Evolutionary conservation across 257 asterid genomes (phyloP).

Genomic region (Haberlea rhodopensis): DNA sequence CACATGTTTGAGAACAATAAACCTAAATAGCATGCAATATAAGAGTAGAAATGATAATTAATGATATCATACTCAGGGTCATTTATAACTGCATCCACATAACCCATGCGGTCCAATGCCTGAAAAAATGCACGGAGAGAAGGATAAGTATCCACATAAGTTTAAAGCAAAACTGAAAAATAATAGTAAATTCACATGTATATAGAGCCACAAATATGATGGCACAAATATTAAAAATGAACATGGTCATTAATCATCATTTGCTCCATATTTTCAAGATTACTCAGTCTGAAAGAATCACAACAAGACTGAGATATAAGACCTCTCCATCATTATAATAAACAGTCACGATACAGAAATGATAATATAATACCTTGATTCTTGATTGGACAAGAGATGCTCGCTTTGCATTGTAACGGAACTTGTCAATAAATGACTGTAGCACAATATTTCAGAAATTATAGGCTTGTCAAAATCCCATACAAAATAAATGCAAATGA

Average conservation of each 20-base stretch:
- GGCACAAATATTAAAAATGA: too few relatives aligned
- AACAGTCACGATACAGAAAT: constrained; percentile 1
- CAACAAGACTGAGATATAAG: constrained; percentile 12
- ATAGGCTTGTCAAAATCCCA: constrained; percentile 20
- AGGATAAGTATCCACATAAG: constrained; percentile 9
- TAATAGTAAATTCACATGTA: not conserved
- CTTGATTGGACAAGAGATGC: constrained; percentile 99
- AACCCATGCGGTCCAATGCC: constrained; percentile 96
- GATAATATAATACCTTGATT: constrained; percentile 66
- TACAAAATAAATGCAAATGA: constrained; percentile 2
- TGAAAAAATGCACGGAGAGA: constrained; percentile 33
- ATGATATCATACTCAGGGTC: constrained; percentile 82
- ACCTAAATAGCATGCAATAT: constrained; percentile 9
- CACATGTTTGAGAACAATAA: constrained; percentile 19
- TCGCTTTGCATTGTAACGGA: constrained; percentile 96
- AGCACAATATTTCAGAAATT: constrained; percentile 21
- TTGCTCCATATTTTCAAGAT: not conserved
- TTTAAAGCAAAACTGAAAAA: not conserved
- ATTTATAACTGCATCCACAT: constrained; percentile 77
- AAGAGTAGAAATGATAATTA: constrained; percentile 1
- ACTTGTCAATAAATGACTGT: constrained; percentile 95
- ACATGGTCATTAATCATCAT: not conserved
- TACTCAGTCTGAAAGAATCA: constrained; percentile 19
- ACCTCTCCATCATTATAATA: constrained; percentile 19
- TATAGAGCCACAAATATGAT: not conserved